These are phyloP conservation scores for Teratosphaeriaceae sp. DNA, from an alignment of 2,329 filamentous ascomycete genomes.

Conservation along the genomic window DNA sequence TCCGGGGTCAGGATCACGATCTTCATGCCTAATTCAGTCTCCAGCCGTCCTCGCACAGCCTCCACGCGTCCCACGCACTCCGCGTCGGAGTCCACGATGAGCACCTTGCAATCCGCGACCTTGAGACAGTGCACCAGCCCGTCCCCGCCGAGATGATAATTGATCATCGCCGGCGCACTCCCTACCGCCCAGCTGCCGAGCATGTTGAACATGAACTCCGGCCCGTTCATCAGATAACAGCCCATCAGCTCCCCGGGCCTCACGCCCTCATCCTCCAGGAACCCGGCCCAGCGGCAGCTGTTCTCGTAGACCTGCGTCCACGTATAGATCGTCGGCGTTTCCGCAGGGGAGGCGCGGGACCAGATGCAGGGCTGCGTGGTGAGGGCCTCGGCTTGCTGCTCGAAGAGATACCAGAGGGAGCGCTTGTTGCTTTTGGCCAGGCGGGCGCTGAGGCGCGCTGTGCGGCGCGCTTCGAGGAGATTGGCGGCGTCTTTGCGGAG, in stretches of 20 bases:
- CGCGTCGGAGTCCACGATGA: constrained; percentile 41
- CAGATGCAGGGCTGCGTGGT: constrained; percentile 52
- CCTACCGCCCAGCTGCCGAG: constrained; percentile 27
- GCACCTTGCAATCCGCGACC: constrained; percentile 33
- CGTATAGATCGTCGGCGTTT: constrained; percentile 39
- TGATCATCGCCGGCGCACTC: constrained; percentile 29
- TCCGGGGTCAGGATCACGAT: constrained; percentile 48
- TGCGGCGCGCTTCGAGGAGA: constrained; percentile 39
- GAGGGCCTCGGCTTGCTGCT: constrained; percentile 24
- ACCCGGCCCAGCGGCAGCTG: constrained; percentile 55
- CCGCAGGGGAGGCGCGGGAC: constrained; percentile 49
- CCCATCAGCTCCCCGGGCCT: constrained; percentile 29
- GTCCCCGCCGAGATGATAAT: constrained; percentile 30
- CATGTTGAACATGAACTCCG: constrained; percentile 28
- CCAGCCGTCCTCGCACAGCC: constrained; percentile 41
- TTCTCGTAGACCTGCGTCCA: constrained; percentile 50
- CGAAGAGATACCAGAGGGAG: constrained; percentile 62
- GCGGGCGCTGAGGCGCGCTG: constrained; percentile 25
- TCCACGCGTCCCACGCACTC: constrained; percentile 52
- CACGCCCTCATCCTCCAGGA: constrained; percentile 42
- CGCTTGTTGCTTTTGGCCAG: constrained; percentile 43
- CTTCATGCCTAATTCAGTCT: constrained; percentile 52
- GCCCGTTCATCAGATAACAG: constrained; percentile 29
- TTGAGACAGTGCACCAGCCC: constrained; percentile 31
- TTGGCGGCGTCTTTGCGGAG: constrained; percentile 52